Evolutionary conservation across 1,284 basidiomycete species (phyloP).

Genomic region (Singerocomus inundabilis): DNA sequence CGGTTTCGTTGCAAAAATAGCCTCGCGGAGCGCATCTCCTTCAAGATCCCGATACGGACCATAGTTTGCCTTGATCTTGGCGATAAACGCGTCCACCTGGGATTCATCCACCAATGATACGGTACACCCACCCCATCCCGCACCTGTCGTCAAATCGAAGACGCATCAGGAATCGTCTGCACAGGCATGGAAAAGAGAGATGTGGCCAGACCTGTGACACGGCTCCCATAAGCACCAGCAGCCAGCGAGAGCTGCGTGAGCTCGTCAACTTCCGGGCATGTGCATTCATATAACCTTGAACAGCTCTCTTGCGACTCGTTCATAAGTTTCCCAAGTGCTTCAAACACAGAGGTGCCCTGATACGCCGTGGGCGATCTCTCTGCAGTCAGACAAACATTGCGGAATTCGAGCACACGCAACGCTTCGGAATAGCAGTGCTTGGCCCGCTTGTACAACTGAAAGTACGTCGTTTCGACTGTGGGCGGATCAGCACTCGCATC

Average conservation of each 20-base stretch:
- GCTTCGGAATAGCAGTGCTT: conserved; percentile 78
- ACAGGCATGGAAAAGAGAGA: neutral
- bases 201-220: conserved; percentile 60
- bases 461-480: conserved; percentile 72
- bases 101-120: conserved; percentile 76
- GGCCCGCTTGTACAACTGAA: conserved; percentile 78
- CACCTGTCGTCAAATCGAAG: conserved; percentile 47
- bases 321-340: conserved; percentile 71
- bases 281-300: conserved; percentile 69
- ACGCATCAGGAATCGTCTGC: neutral
- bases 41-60: conserved; percentile 59
- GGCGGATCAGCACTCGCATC: conserved; percentile 2
- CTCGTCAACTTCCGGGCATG: conserved; percentile 74
- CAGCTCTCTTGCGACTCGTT: conserved; percentile 76
- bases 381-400: conserved; percentile 56
- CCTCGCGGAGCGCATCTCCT: conserved; percentile 61
- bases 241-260: conserved; percentile 59
- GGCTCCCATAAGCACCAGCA: conserved; percentile 75
- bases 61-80: conserved; percentile 58
- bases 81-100: conserved; percentile 68
- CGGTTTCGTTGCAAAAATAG: conserved; percentile 83
- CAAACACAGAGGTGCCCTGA: conserved; percentile 32
- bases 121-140: conserved; percentile 90
- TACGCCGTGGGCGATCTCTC: conserved; percentile 18
- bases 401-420: conserved; percentile 75